phyloP scores from a whole-genome alignment of 2,329 filamentous ascomycete genomes.

The Fusarium illudens region DNA sequence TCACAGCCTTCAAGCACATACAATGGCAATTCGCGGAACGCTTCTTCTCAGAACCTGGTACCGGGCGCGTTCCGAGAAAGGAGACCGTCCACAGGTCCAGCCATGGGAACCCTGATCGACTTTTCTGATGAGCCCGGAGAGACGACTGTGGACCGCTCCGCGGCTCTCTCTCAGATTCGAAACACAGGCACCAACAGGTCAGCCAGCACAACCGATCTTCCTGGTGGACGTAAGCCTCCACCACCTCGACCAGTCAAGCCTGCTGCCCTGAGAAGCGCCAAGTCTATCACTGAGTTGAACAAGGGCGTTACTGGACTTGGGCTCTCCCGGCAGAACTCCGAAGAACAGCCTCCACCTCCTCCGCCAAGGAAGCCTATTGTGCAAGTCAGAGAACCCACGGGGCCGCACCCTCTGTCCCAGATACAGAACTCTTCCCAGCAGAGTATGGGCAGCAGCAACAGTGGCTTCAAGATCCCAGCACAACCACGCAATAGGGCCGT shows the following conservation, averaged over 20 bases:
- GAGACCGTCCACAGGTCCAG: conserved; percentile 47
- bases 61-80: conserved; percentile 25
- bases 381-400: conserved; percentile 26
- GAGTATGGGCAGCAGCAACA: conserved; percentile 34
- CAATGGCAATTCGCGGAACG: conserved; percentile 37
- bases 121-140: conserved; percentile 62
- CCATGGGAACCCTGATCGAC: conserved; percentile 69
- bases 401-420: conserved; percentile 52
- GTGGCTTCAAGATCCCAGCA: conserved; percentile 22
- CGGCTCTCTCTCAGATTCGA: conserved; percentile 43
- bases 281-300: conserved; percentile 44
- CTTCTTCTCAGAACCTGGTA: conserved; percentile 42
- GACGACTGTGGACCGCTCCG: conserved; percentile 47
- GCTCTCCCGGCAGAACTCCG: conserved; percentile 27
- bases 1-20: conserved; percentile 41
- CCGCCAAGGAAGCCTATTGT: conserved; percentile 47
- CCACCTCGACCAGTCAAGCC: conserved; percentile 69
- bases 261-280: conserved; percentile 58
- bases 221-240: conserved; percentile 48
- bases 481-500: conserved; percentile 24
- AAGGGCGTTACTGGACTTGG: conserved; percentile 22
- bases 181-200: conserved; percentile 30
- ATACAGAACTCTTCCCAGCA: conserved; percentile 53
- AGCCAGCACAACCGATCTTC: conserved; percentile 44
- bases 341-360: conserved; percentile 45